Conservation (phyloP, 352 stramenopile genomes). For the Phytophthora constricta region DNA sequence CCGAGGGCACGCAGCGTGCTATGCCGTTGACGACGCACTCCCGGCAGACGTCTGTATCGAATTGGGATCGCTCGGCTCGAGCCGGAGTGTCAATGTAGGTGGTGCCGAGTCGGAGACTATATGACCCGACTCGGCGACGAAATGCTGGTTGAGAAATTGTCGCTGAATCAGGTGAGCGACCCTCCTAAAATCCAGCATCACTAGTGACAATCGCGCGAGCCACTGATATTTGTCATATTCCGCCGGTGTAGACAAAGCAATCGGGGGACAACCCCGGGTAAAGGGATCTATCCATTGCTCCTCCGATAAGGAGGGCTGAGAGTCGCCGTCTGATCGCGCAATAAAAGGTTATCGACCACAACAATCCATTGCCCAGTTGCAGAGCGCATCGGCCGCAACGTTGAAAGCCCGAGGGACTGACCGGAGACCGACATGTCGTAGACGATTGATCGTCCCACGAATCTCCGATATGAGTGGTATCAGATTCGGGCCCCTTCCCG, state of each 20-base stretch:
- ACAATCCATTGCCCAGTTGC: slow-evolving; percentile 33
- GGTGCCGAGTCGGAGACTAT: neutral
- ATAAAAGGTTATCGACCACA: neutral
- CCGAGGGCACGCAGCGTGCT: neutral
- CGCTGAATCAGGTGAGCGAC: neutral
- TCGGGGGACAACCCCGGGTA: neutral
- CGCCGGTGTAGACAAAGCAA: neutral
- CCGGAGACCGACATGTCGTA: slow-evolving; percentile 1
- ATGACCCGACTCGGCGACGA: no score
- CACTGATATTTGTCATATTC: neutral
- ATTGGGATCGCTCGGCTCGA: neutral
- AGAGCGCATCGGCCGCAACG: slow-evolving; percentile 7
- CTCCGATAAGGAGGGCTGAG: neutral
- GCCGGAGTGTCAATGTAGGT: neutral
- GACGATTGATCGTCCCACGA: neutral
- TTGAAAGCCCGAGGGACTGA: slow-evolving; percentile 1
- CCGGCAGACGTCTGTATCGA: neutral
- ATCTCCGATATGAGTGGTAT: neutral
- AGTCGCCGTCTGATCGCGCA: neutral
- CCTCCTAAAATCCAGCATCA: neutral
- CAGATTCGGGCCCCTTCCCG: slow-evolving; percentile 11
- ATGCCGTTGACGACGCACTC: neutral
- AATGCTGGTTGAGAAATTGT: neutral
- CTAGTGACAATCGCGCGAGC: neutral
- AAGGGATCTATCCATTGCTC: no score